Base-by-base conservation (phyloP, 805 yeast species). In the Wickerhamiella slavikovae region DNA sequence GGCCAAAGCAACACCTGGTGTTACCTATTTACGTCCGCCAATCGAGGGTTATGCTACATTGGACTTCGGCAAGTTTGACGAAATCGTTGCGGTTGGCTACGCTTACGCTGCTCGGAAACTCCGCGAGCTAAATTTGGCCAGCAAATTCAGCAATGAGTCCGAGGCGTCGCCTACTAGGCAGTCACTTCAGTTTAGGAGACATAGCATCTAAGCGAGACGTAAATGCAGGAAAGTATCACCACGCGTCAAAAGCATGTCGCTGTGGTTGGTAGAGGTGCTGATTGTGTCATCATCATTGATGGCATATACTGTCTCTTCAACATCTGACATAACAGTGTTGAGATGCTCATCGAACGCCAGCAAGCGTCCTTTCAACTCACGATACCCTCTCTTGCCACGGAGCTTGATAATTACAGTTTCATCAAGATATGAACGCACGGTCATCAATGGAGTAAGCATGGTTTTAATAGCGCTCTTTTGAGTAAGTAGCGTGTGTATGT, bases 301-400 rank as follows among this genome's bases (percentile, higher is more conserved):
- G 22, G 60, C 58, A 48, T 66, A 78, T 22, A 83, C 69, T 2
- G 76, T 77, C 48, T 89, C 99, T 31, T 64, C 66, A 5, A 93
- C 94, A 43, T 89, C 92, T 41, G 95, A 80, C 38, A 89, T 64
- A 22, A 89, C 94, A 62, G 89, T 68, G 50, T 91, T 89, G 55
- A 96, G 89, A 54, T 85, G 98, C 28, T 92, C 76, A 54, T 85
- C 98, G 54, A 78, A 85, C 1, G 93, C 91, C 51, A 83, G 96
- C 31, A 89, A 60, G 37, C 68, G 71, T 3, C 99, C 99, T 17
- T 68, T 67, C 55, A 89, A 66, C 48, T 85, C 94, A 44, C 99
- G 66, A n/a, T n/a, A n/a, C n/a, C n/a, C n/a, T n/a, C n/a, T n/a
- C 38, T 89, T 85, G 14, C 94, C 96, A 50, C 96, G 71, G 35